Conservation (phyloP, 2,329 filamentous ascomycete species). For the Aspergillus tubingensis region DNA sequence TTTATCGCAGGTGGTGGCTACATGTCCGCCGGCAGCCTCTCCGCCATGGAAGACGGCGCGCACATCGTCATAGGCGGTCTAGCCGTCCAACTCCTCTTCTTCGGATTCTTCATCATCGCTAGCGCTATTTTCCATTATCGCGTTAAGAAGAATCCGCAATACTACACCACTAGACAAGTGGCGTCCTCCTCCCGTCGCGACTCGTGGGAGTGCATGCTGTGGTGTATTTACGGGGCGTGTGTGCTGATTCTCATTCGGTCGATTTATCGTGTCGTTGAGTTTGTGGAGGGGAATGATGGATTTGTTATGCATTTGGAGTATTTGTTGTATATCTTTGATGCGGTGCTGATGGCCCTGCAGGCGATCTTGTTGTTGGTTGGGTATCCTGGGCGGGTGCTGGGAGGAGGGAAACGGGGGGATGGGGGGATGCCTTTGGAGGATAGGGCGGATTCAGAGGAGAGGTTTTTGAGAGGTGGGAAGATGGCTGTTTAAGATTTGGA, state of each 20-base stretch:
- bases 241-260: slow-evolving; percentile 35
- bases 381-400: background rate
- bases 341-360: slow-evolving; percentile 29
- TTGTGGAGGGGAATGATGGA: slow-evolving; percentile 33
- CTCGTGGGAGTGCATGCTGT: slow-evolving; percentile 21
- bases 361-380: background rate
- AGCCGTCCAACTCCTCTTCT: slow-evolving; percentile 59
- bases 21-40: slow-evolving; percentile 25
- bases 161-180: too few relatives aligned
- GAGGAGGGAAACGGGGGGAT: background rate
- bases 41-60: slow-evolving; percentile 22
- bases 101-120: slow-evolving; percentile 58
- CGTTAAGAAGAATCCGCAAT: slow-evolving; percentile 25
- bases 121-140: slow-evolving; percentile 54
- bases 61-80: slow-evolving; percentile 58
- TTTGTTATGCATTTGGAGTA: slow-evolving; percentile 33
- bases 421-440: background rate
- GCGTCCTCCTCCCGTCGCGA: background rate
- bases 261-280: slow-evolving; percentile 38
- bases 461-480: too few relatives aligned
- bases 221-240: slow-evolving; percentile 28
- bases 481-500: too few relatives aligned
- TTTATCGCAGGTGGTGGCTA: slow-evolving; percentile 30
- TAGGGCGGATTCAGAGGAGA: background rate
- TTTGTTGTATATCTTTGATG: slow-evolving; percentile 38